Evolutionary conservation across 768 basidiomycete genomes (phyloP), one percentile per base, ranked within the genome.

Genomic region (Russula ochroleuca): DNA sequence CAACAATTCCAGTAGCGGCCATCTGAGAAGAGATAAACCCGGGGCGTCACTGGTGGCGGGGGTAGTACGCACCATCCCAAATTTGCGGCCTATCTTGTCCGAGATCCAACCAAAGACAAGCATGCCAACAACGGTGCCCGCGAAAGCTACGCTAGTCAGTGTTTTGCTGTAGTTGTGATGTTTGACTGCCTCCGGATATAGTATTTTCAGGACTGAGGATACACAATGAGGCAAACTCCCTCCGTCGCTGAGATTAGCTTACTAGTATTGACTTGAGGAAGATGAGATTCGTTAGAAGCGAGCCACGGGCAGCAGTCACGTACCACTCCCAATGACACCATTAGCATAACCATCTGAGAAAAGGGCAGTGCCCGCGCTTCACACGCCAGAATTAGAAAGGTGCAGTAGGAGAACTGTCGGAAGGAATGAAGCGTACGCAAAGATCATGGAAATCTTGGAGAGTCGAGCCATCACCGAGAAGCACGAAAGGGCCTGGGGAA

Each of bases 281-380:
- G 57, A 21, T 57, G 57, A n/a, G 58, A 37, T 43, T 45, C 41
- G 63, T 51, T 56, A 31, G 60, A 57, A 35, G 41, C 1, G 19
- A 23, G 51, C 5, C 28, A 19, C 28, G 25, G 54, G 41, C 33
- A 35, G n/a, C 19, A 11, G 56, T 0, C n/a, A 80, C 86, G 40
- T 73, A 90, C 89, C 88, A 73, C 72, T 80, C 63, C 90, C 88
- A 68, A 93, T 91, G 69, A 90, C 78, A 71, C 83, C 84, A 72
- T 92, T 92, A 25, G 90, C 86, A 72, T 92, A 93, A 88, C 90
- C 91, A 73, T 94, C 91, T 31, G 90, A 92, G 76, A 94, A 92
- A 50, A 93, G 78, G 48, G 92, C 91, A 3, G 92, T 94, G 71
- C 91, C 91, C 72, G 91, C 92, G 17, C 90, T 91, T 66, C 10